Conservation (phyloP, 306 rosid species). For the Dicorynia guianensis region DNA sequence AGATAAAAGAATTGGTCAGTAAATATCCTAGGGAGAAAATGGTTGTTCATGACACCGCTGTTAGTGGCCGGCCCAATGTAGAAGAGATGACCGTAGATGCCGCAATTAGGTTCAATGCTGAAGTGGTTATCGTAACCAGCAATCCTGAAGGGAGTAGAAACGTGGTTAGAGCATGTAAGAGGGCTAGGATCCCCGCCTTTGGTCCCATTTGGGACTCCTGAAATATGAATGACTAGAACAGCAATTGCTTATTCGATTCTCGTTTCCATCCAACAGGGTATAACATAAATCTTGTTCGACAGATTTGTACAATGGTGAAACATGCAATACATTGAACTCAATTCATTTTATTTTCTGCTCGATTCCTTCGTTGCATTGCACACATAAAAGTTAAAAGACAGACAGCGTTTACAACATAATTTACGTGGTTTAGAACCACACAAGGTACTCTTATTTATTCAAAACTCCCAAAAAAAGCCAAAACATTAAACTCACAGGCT, state of each 20-base stretch:
- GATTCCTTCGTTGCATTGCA: neutral
- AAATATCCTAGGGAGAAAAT: conserved; percentile 56
- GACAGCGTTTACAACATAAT: conserved; percentile 16
- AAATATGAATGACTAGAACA: conserved; percentile 40
- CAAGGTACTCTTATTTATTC: conserved; percentile 28
- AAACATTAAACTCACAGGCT: conserved; percentile 27
- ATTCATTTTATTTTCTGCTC: neutral
- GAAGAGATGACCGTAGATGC: conserved; percentile 61
- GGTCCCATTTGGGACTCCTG: conserved; percentile 63
- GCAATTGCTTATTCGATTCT: conserved; percentile 27
- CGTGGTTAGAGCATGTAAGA: conserved; percentile 61
- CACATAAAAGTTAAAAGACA: neutral
- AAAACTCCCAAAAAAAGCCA: conserved; percentile 16
- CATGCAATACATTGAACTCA: neutral
- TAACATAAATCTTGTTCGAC: neutral
- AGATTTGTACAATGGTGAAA: neutral
- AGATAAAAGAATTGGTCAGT: conserved; percentile 52
- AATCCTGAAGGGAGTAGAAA: conserved; percentile 75
- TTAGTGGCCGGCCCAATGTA: conserved; percentile 70
- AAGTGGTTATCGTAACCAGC: conserved; percentile 76
- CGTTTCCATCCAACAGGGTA: conserved; percentile 25
- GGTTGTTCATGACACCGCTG: conserved; percentile 65
- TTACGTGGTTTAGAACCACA: neutral
- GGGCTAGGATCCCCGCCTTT: conserved; percentile 52
- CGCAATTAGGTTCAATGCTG: conserved; percentile 58